Evolutionary conservation across 106 monocot genomes (phyloP).

Genomic region (Acorus gramineus): DNA sequence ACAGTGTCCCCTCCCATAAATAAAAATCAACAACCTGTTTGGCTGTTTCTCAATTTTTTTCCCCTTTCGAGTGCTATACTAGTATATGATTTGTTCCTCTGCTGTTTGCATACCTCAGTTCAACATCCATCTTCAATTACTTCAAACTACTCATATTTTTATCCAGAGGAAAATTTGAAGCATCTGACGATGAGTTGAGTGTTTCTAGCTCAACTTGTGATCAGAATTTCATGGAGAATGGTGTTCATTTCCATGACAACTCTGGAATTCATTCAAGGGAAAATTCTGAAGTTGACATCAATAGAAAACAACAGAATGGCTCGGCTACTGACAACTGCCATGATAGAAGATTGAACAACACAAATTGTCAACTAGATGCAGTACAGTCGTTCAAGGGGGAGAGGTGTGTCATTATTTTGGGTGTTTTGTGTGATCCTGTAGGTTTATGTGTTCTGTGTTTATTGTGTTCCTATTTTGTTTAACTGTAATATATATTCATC

Average conservation of each 20-base stretch:
- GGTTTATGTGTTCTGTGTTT: not conserved
- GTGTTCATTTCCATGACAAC: not conserved
- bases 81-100: too few relatives aligned
- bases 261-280: constrained; percentile 5
- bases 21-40: too few relatives aligned
- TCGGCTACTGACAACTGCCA: not conserved
- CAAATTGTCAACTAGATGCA: constrained; percentile 15
- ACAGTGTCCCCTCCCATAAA: too few relatives aligned
- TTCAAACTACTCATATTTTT: too few relatives aligned
- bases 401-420: constrained; percentile 7
- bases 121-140: too few relatives aligned
- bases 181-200: constrained; percentile 15
- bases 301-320: constrained; percentile 15
- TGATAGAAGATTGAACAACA: constrained; percentile 10
- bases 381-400: constrained; percentile 7
- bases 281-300: constrained; percentile 11
- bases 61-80: too few relatives aligned
- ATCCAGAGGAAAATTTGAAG: constrained; percentile 15
- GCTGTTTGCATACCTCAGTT: too few relatives aligned
- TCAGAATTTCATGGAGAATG: constrained; percentile 5
- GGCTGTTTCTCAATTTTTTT: too few relatives aligned
- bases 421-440: not conserved
- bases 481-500: not conserved
- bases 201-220: not conserved
- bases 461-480: not conserved